These are phyloP conservation scores for Aspergillus saccharolyticus DNA, from an alignment of 495 filamentous ascomycete genomes.

Conservation along the genomic window DNA sequence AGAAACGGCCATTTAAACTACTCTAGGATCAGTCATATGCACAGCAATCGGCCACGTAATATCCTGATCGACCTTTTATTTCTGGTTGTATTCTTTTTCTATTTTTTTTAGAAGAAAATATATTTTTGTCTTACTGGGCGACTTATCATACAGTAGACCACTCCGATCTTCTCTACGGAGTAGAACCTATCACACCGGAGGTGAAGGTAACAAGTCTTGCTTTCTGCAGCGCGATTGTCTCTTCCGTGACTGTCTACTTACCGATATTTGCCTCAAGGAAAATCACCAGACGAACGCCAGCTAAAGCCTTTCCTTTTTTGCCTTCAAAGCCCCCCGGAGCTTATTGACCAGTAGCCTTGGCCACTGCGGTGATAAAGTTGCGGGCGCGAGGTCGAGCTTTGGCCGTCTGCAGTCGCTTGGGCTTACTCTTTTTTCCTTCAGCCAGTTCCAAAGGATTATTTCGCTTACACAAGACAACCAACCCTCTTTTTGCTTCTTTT, in stretches of 20 bases:
- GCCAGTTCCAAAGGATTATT: too few relatives aligned
- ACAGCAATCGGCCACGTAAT: conserved; percentile 14
- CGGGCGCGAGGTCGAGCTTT: conserved; percentile 18
- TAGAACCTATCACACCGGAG: not conserved
- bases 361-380: conserved; percentile 16
- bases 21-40: conserved; percentile 14
- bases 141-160: conserved; percentile 1
- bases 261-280: not conserved
- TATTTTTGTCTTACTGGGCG: not conserved
- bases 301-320: not conserved
- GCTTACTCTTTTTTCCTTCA: not conserved
- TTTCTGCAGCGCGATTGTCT: not conserved
- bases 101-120: too few relatives aligned
- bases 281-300: not conserved
- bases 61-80: not conserved
- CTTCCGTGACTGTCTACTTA: not conserved
- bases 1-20: not conserved
- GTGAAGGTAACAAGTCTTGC: not conserved
- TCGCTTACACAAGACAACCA: too few relatives aligned
- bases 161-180: not conserved
- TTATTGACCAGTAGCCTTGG: conserved; percentile 19
- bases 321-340: conserved; percentile 1
- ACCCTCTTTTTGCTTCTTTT: too few relatives aligned
- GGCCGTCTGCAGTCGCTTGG: conserved; percentile 4
- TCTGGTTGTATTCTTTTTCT: too few relatives aligned